phyloP scores from a whole-genome alignment of 2,329 filamentous ascomycete genomes.

The Ceratocystis cacaofunesta region DNA sequence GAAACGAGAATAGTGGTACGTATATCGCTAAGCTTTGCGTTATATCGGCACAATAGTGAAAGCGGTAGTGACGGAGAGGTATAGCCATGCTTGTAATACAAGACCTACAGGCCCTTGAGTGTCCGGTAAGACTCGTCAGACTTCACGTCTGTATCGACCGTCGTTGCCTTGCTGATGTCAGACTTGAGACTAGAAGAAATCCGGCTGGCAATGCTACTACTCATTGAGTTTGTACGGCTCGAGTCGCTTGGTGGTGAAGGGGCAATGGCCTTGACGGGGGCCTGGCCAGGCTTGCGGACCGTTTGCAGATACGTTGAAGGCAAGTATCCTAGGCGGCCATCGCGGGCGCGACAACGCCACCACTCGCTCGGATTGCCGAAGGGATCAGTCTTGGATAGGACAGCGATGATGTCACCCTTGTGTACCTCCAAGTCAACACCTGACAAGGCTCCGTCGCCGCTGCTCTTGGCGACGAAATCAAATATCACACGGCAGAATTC shows the following conservation, averaged over 20 bases:
- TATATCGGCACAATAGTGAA: neutral
- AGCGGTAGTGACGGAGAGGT: neutral
- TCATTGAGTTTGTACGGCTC: constrained; percentile 35
- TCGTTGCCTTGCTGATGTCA: constrained; percentile 14
- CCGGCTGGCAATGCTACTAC: constrained; percentile 24
- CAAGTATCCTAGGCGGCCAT: constrained; percentile 81
- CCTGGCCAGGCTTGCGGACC: constrained; percentile 33
- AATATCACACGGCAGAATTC: constrained; percentile 93
- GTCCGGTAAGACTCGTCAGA: constrained; percentile 14
- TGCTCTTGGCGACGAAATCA: constrained; percentile 69
- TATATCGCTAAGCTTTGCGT: neutral
- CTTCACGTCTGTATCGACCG: constrained; percentile 7
- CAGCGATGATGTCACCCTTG: constrained; percentile 90
- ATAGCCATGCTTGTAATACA: too few species aligned
- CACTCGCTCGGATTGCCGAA: constrained; percentile 86
- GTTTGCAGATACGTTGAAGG: constrained; percentile 83
- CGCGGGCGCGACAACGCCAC: constrained; percentile 88
- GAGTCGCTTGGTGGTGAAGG: constrained; percentile 31
- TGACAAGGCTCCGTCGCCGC: constrained; percentile 32
- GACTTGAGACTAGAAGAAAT: constrained; percentile 12
- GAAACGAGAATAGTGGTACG: neutral
- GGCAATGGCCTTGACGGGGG: constrained; percentile 37
- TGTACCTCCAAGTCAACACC: constrained; percentile 82
- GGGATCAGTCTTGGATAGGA: constrained; percentile 83
- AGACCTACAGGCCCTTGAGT: constrained; percentile 13